Evolutionary conservation across 2,329 filamentous ascomycete genomes (phyloP), one percentile per base, ranked within the genome.

Genomic region (Penicillium sumatraense): DNA sequence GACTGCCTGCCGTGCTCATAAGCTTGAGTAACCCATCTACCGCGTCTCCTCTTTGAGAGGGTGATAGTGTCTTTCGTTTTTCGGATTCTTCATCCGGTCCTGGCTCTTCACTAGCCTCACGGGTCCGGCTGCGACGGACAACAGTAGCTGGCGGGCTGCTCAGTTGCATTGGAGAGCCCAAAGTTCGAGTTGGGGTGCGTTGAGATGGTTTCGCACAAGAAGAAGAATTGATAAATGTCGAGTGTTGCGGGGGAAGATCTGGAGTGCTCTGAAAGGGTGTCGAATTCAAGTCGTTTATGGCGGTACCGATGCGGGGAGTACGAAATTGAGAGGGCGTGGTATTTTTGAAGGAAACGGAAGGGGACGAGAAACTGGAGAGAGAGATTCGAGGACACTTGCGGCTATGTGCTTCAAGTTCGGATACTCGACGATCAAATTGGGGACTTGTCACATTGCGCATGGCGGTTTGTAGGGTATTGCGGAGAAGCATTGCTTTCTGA

Each of bases 401-500:
- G 41, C 72, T 73, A 56, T 74, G 71, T 33, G 68, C 73, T 61
- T 77, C 74, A 20, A 76, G 66, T n/a, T 73, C 73, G 18, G 72
- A 75, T 26, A 77, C 54, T 14, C 74, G 68, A 16, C 72, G 72
- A 53, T 77, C 75, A 47, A 77, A 69, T 53, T 75, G 69, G 51
- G 73, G 65, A 53, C 72, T 64, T 55, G 66, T 64, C 38, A 75
- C 69, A 50, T 67, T 71, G 41, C 71, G 73, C 74, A 76, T 75
- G 44, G 75, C 75, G 36, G 64, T 70, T 62, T 75, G 75, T 49
- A 77, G 65, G 57, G 69, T 69, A 56, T 53, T 70, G 48, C 69
- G 71, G 44, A 76, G 73, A 10, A 76, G 68, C 38, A 49, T 66
- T 48, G 75, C 75, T 75, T 74, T 77, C 75, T 77, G 46, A 44